Evolutionary conservation across 2,329 filamentous ascomycete genomes (phyloP), one percentile per base, ranked within the genome.

Genomic region (Malbranchea cinnamomea): DNA sequence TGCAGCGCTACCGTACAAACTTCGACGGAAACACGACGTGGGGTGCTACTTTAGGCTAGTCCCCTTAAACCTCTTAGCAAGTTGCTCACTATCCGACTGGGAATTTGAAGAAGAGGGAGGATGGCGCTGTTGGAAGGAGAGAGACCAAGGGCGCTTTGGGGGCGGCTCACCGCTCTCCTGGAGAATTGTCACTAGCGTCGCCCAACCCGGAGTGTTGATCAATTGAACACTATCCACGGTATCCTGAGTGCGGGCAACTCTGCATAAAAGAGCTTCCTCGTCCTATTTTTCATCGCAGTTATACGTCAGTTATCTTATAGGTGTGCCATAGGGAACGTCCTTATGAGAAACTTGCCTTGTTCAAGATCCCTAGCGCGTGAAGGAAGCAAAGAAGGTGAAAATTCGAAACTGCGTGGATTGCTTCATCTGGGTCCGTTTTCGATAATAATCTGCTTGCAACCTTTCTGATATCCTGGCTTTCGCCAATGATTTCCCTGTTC

Each of bases 141-240:
- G 44, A 37, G 49, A 50, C 54, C 59, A 52, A 45, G 53, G 47
- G 54, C 65, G 79, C 68, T 89, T 91, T 58, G 75, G 76, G 71
- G 78, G 73, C 73, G 78, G 78, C 80, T 93, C 85, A 92, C 85
- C 83, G 70, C 82, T 84, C 73, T 84, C 80, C 74, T 89, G 74
- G 62, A 95, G 71, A 54, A 98, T 92, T 56, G 80, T 78, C 59
- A 87, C 69, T 50, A 98, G 68, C 36, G 83, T 95, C 56, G 85
- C 80, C 89, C 89, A 98, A 49, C 89, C 89, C 50, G 78, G 70
- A 45, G 79, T 85, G 45, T 83, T 78, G 57, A 84, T 73, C 44
- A 98, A 69, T 51, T 89, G 77, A 50, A 83, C 75, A 37, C 76
- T 77, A 44, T 91, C 80, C 37, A 77, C 71, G 34, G 81, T 68